A percentile compares a stretch with the other conserved stretches of the same genome.
Conservation (phyloP, 345 rosid genomes). For the Populus alba region DNA sequence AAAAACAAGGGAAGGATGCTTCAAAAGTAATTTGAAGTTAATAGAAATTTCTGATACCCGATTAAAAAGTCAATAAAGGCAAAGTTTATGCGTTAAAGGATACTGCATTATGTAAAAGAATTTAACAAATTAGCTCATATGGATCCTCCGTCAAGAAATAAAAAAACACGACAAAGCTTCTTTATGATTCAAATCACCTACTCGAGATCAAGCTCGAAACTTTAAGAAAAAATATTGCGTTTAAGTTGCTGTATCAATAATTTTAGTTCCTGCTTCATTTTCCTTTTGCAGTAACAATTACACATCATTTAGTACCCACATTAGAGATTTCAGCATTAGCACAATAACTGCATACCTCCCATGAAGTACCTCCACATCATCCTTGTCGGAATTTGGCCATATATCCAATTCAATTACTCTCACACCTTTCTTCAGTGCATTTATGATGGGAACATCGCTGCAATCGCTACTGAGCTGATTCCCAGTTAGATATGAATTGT, state of each 20-base stretch:
- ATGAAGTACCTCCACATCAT: conserved; percentile 75
- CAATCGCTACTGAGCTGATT: conserved; percentile 94
- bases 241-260: not conserved
- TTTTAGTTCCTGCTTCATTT: not conserved
- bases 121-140: not conserved
- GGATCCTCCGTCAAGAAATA: not conserved
- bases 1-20: not conserved
- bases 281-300: not conserved
- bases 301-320: not conserved
- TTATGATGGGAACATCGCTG: conserved; percentile 83
- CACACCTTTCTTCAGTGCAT: conserved; percentile 69
- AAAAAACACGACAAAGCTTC: not conserved
- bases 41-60: not conserved
- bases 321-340: not conserved
- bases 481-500: conserved; percentile 89
- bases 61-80: not conserved
- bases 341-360: conserved; percentile 56
- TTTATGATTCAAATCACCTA: not conserved
- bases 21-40: not conserved
- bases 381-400: conserved; percentile 77
- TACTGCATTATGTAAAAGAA: not conserved
- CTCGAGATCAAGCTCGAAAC: not conserved
- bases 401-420: conserved; percentile 93
- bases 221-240: not conserved
- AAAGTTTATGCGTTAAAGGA: not conserved